A percentile compares a stretch with the other conserved stretches of the same genome.
Conservation (phyloP, 2,329 filamentous ascomycete genomes). For the Stagonosporopsis vannaccii region DNA sequence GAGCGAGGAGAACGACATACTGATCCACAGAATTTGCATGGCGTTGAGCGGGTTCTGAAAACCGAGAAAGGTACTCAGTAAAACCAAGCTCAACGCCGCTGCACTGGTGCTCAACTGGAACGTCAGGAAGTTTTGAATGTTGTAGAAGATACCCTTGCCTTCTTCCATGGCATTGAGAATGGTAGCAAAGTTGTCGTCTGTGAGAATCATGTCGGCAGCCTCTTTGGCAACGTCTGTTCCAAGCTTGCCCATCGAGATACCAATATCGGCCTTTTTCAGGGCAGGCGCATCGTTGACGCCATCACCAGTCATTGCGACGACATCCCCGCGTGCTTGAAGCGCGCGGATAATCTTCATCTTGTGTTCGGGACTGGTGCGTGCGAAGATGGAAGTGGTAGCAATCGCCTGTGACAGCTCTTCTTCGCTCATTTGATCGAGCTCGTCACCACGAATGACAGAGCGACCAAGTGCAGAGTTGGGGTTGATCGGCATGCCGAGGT, state of each 20-base stretch:
- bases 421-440: slow-evolving; percentile 92
- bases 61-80: slow-evolving; percentile 89
- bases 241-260: slow-evolving; percentile 93
- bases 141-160: slow-evolving; percentile 99
- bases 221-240: slow-evolving; percentile 98
- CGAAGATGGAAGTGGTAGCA: slow-evolving; percentile 90
- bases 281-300: slow-evolving; percentile 98
- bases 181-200: slow-evolving; percentile 87
- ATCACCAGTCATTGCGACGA: slow-evolving; percentile 98
- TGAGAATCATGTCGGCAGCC: slow-evolving; percentile 91
- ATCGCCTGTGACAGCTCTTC: slow-evolving; percentile 85
- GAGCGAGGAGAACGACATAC: slow-evolving; percentile 62
- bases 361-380: slow-evolving; percentile 94
- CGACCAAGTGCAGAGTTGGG: slow-evolving; percentile 65
- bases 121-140: slow-evolving; percentile 98
- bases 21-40: slow-evolving; percentile 99
- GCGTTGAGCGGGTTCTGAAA: slow-evolving; percentile 96
- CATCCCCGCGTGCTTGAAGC: slow-evolving; percentile 89
- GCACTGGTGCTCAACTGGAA: slow-evolving; percentile 98
- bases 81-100: slow-evolving; percentile 86
- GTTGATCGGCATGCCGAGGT: slow-evolving; percentile 90
- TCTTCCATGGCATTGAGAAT: slow-evolving; percentile 97
- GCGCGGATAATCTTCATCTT: slow-evolving; percentile 97
- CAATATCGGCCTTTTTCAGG: slow-evolving; percentile 96
- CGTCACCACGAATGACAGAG: slow-evolving; percentile 83